Evolutionary conservation across 192 early-diverging fungal species (phyloP).

Genomic region (Pecoramyces ruminantium): DNA sequence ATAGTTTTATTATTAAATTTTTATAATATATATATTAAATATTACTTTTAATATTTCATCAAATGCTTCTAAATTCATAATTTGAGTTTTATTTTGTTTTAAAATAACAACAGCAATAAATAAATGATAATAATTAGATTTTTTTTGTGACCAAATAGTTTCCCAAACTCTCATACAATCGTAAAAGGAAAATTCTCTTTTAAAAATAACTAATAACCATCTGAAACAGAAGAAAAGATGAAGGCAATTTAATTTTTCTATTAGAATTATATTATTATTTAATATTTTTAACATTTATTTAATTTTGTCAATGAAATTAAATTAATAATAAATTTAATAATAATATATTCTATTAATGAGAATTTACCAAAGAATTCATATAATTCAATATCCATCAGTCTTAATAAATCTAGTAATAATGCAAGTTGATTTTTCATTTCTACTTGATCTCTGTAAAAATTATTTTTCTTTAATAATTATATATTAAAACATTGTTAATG

Average conservation of each 20-base stretch:
- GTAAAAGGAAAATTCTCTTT: slow-evolving; percentile 84
- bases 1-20: too few relatives aligned
- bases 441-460: slow-evolving; percentile 82
- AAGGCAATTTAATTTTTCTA: slow-evolving; percentile 55
- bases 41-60: slow-evolving; percentile 85
- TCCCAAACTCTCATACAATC: slow-evolving; percentile 81
- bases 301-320: too few relatives aligned
- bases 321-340: too few relatives aligned
- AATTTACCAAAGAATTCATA: slow-evolving; percentile 65
- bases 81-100: slow-evolving; percentile 63
- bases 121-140: slow-evolving; percentile 65
- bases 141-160: slow-evolving; percentile 55
- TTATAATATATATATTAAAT: neutral
- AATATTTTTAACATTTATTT: too few relatives aligned
- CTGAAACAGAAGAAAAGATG: slow-evolving; percentile 98
- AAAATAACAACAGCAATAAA: slow-evolving; percentile 94
- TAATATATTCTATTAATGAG: too few relatives aligned
- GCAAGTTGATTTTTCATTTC: slow-evolving; percentile 84
- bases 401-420: slow-evolving; percentile 62
- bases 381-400: slow-evolving; percentile 71
- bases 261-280: too few relatives aligned
- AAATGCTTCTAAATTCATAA: slow-evolving; percentile 66
- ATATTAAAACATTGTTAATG: too few relatives aligned
- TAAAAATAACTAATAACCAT: slow-evolving; percentile 93
- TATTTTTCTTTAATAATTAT: slow-evolving; percentile 33